phyloP scores from a whole-genome alignment of 73 alveolate genomes.

The Tetrahymena elliotti region DNA sequence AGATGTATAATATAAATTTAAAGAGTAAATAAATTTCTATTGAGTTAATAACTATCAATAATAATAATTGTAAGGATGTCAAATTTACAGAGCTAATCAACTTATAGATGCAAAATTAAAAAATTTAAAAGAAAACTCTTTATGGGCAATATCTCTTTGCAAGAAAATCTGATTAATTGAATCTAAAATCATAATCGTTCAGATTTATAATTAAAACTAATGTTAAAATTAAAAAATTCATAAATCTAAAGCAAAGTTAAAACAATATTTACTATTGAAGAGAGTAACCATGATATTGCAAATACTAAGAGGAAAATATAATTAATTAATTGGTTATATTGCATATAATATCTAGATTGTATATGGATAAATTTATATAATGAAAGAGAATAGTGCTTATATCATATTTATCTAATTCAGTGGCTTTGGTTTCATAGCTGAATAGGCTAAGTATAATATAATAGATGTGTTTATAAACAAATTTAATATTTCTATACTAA shows the following conservation, averaged over 20 bases:
- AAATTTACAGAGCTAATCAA: not conserved
- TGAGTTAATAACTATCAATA: not conserved
- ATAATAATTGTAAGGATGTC: not conserved
- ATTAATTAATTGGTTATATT: not conserved
- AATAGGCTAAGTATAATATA: not conserved
- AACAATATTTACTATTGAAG: not conserved
- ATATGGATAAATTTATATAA: not conserved
- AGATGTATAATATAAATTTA: not conserved
- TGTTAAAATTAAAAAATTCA: not conserved
- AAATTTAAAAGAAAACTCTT: not conserved
- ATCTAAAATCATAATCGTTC: not conserved
- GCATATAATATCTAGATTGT: not conserved
- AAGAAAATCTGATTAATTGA: not conserved
- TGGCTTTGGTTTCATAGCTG: not conserved
- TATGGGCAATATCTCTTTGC: not conserved
- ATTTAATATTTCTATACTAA: not conserved
- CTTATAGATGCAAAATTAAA: not conserved
- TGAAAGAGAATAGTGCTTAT: not conserved
- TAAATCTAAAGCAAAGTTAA: not conserved
- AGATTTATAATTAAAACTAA: not conserved
- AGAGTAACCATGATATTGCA: not conserved
- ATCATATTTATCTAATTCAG: not conserved
- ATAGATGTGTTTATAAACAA: not conserved
- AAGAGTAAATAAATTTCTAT: not conserved
- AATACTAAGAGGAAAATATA: not conserved